Conservation (phyloP, 306 rosid species). For the Trichosanthes truncata region DNA sequence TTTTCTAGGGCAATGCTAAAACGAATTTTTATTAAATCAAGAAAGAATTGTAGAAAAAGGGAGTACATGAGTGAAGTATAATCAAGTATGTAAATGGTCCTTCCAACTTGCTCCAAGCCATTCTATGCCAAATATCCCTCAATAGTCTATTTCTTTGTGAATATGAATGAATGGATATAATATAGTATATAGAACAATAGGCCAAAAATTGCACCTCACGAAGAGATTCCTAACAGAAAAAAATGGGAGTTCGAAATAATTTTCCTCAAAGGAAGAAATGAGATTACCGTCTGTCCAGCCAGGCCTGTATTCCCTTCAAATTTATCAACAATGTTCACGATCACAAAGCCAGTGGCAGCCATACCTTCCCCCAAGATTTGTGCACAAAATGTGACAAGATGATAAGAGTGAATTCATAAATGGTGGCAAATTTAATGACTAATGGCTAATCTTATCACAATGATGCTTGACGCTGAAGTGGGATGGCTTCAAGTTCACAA, state of each 20-base stretch:
- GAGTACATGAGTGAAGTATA: not conserved
- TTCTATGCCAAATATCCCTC: not conserved
- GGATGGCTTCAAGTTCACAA: constrained; percentile 8
- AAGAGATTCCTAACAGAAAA: not conserved
- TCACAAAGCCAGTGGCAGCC: not conserved
- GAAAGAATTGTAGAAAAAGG: not conserved
- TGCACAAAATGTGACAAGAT: not conserved
- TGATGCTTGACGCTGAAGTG: constrained; percentile 1
- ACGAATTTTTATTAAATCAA: not conserved
- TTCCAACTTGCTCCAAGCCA: constrained; percentile 2
- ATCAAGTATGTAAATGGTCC: not conserved
- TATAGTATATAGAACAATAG: not conserved
- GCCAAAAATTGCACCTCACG: not conserved
- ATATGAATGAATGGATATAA: not conserved
- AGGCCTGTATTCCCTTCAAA: not conserved
- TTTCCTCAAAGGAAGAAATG: not conserved
- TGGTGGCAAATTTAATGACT: not conserved
- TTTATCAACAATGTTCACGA: not conserved
- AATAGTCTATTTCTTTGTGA: not conserved
- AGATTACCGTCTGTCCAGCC: not conserved
- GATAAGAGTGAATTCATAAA: not conserved
- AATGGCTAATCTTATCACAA: not conserved
- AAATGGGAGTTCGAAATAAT: not conserved
- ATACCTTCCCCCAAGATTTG: not conserved
- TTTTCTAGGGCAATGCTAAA: not conserved